Conservation (phyloP, 768 basidiomycete genomes). For the Cytidiella melzeri region DNA sequence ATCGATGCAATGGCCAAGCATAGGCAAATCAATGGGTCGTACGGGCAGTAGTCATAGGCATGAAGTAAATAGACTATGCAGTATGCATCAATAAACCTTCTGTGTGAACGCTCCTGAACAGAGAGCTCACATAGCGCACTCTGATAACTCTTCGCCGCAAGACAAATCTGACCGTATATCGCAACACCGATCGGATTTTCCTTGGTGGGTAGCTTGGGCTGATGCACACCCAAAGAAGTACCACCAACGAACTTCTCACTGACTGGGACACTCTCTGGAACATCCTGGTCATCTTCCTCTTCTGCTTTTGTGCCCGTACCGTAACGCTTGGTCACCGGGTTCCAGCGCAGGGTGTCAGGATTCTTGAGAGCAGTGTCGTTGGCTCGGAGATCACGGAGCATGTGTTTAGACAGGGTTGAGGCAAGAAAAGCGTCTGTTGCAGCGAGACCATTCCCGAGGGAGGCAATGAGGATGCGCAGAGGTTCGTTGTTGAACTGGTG, state of each 20-base stretch:
- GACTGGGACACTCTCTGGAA: slow-evolving; percentile 27
- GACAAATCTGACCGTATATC: slow-evolving; percentile 78
- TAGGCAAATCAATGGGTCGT: slow-evolving; percentile 84
- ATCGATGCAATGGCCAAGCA: slow-evolving; percentile 79
- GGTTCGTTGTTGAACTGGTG: slow-evolving; percentile 90
- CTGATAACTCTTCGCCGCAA: slow-evolving; percentile 84
- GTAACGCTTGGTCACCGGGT: slow-evolving; percentile 51
- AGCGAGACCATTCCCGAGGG: slow-evolving; percentile 63
- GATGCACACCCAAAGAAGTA: slow-evolving; percentile 12
- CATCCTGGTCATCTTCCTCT: slow-evolving; percentile 36
- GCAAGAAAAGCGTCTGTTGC: slow-evolving; percentile 71
- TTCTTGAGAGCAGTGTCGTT: slow-evolving; percentile 60
- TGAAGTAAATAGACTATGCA: slow-evolving; percentile 80
- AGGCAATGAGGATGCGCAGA: slow-evolving; percentile 66
- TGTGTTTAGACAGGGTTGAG: slow-evolving; percentile 75
- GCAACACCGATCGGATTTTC: slow-evolving; percentile 65
- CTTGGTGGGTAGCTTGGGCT: slow-evolving; percentile 52
- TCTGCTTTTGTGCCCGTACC: slow-evolving; percentile 36
- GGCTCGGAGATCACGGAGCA: slow-evolving; percentile 73
- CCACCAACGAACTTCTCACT: slow-evolving; percentile 19
- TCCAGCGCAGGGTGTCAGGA: slow-evolving; percentile 59
- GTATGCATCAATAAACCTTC: background rate
- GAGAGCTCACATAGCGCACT: slow-evolving; percentile 78
- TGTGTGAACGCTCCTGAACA: background rate
- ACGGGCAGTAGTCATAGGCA: slow-evolving; percentile 77